Percentiles rank a stretch among this genome's conserved stretches.
Conservation (phyloP, 805 yeast genomes). For the Sugiyamaella floridensis region DNA sequence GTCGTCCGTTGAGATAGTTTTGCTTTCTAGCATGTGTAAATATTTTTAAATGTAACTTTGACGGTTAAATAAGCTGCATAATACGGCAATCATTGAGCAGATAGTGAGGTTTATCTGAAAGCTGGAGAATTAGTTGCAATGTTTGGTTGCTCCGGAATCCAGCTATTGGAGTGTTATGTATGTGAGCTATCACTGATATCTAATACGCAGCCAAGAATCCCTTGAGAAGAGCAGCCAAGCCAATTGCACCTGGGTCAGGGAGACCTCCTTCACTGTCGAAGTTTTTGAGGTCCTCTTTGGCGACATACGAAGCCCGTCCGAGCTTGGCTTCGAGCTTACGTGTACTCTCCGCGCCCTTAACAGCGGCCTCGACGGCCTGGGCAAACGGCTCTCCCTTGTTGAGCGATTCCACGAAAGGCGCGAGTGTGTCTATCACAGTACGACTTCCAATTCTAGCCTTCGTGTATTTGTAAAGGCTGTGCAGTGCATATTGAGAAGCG, state of each 20-base stretch:
- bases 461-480: slow-evolving; percentile 75
- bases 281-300: slow-evolving; percentile 47
- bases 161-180: no score
- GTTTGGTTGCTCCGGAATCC: no score
- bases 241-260: slow-evolving; percentile 95
- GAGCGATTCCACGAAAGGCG: slow-evolving; percentile 72
- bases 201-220: slow-evolving; percentile 28
- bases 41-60: no score
- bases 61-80: no score
- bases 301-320: slow-evolving; percentile 90
- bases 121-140: no score
- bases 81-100: no score
- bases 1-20: background rate
- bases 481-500: slow-evolving; percentile 48
- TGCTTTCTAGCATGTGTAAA: background rate
- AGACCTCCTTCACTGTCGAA: slow-evolving; percentile 42
- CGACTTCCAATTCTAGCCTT: slow-evolving; percentile 85
- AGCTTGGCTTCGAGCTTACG: slow-evolving; percentile 72
- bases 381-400: slow-evolving; percentile 43
- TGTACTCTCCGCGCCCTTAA: slow-evolving; percentile 70
- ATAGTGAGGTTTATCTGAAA: no score
- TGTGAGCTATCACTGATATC: no score
- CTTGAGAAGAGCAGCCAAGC: slow-evolving; percentile 55
- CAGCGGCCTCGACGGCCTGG: slow-evolving; percentile 51
- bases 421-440: slow-evolving; percentile 81